A percentile compares a stretch with the other conserved stretches of the same genome.
These are phyloP conservation scores for Porcisia deanei DNA, from an alignment of 208 protist genomes.

Conservation along the genomic window DNA sequence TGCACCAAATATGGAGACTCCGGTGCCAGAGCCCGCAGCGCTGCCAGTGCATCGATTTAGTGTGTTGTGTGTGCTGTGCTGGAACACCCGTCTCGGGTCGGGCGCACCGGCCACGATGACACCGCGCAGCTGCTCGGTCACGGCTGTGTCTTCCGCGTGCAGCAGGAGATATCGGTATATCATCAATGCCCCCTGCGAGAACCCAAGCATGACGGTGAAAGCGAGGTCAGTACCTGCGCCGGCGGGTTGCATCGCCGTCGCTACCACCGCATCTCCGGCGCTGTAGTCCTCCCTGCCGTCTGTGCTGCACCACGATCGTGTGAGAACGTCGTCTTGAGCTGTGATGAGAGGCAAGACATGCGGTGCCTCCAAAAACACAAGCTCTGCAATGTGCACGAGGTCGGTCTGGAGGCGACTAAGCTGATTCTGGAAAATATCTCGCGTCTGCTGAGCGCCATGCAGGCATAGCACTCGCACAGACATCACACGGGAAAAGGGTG, in stretches of 20 bases:
- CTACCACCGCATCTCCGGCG: constrained; percentile 49
- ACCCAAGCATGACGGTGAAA: constrained; percentile 66
- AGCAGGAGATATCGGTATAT: constrained; percentile 66
- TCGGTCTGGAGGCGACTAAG: constrained; percentile 52
- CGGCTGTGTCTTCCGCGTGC: constrained; percentile 22
- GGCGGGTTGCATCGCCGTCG: constrained; percentile 26
- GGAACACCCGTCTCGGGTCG: constrained; percentile 55
- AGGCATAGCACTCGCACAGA: constrained; percentile 68
- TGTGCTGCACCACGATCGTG: constrained; percentile 59
- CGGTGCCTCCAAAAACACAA: constrained; percentile 72
- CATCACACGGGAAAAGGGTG: constrained; percentile 8
- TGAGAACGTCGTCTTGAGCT: constrained; percentile 49
- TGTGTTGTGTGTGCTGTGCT: not conserved
- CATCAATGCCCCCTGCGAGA: constrained; percentile 83
- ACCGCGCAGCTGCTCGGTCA: constrained; percentile 22
- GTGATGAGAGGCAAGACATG: constrained; percentile 41
- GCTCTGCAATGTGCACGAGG: constrained; percentile 41
- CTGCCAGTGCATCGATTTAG: not conserved
- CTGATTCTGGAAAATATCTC: constrained; percentile 84
- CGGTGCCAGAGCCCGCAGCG: not conserved
- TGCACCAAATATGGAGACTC: constrained; percentile 33
- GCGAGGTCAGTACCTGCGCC: constrained; percentile 39
- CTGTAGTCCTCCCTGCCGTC: constrained; percentile 39
- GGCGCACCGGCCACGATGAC: constrained; percentile 73
- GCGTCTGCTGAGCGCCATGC: constrained; percentile 80